phyloP scores from a whole-genome alignment of 495 filamentous ascomycete species.

The Aspergillus sparsus region DNA sequence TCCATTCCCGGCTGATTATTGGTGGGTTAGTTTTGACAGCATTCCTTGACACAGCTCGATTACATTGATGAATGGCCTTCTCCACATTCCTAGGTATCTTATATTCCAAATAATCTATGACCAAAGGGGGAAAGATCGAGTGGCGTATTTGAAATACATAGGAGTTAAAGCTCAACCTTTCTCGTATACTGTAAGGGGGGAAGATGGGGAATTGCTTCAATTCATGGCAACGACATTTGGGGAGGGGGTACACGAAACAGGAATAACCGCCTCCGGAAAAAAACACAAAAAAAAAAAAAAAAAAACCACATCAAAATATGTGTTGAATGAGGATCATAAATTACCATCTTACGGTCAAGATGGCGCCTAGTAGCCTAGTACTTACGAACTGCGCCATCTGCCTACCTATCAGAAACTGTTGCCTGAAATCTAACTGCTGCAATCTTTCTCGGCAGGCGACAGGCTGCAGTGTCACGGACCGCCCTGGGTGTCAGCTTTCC shows the following conservation, averaged over 20 bases:
- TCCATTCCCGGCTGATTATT: constrained; percentile 5
- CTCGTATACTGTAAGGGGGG: not conserved
- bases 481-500: constrained; percentile 27
- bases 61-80: constrained; percentile 4
- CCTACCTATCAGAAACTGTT: constrained; percentile 21
- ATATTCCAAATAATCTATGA: constrained; percentile 13
- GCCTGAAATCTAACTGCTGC: constrained; percentile 13
- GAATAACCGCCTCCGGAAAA: not conserved
- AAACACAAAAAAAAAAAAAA: not conserved
- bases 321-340: not conserved
- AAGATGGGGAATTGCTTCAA: not conserved
- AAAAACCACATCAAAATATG: constrained; percentile 1
- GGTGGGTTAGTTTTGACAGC: constrained; percentile 14
- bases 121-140: constrained; percentile 12
- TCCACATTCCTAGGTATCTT: constrained; percentile 17
- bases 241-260: not conserved
- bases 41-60: constrained; percentile 13
- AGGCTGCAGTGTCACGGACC: constrained; percentile 34
- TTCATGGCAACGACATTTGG: not conserved
- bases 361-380: not conserved
- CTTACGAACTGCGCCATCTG: constrained; percentile 13
- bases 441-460: constrained; percentile 28
- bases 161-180: not conserved
- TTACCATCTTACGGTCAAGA: not conserved
- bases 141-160: not conserved